Evolutionary conservation across 768 basidiomycete species (phyloP).

Genomic region (Tephrocybe sp.): DNA sequence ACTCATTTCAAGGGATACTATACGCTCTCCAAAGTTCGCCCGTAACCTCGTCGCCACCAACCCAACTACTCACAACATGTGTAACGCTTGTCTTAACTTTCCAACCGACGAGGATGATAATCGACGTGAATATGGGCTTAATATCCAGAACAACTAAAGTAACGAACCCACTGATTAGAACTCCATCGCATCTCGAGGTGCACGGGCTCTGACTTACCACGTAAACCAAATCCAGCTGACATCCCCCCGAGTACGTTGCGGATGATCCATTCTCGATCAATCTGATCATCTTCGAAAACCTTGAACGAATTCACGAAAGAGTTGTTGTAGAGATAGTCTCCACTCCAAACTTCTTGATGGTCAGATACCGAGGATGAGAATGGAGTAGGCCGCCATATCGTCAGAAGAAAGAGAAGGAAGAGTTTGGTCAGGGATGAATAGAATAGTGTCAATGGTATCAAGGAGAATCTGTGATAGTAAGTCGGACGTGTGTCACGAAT

Average conservation of each 20-base stretch:
- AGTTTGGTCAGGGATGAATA: conserved; percentile 86
- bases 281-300: conserved; percentile 67
- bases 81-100: conserved; percentile 64
- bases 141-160: conserved; percentile 69
- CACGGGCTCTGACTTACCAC: conserved; percentile 48
- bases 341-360: conserved; percentile 24
- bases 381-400: conserved; percentile 70
- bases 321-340: conserved; percentile 27
- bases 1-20: conserved; percentile 78
- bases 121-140: conserved; percentile 70
- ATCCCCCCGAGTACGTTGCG: conserved; percentile 84
- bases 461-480: conserved; percentile 50
- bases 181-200: too few relatives aligned
- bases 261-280: conserved; percentile 84
- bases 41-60: conserved; percentile 55
- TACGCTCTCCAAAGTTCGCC: conserved; percentile 80
- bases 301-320: conserved; percentile 43
- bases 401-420: conserved; percentile 78
- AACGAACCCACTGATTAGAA: neutral
- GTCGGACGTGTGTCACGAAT: too few relatives aligned
- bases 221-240: conserved; percentile 83
- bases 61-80: conserved; percentile 62
- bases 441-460: conserved; percentile 76
- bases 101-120: conserved; percentile 80
- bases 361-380: conserved; percentile 24